phyloP scores from a whole-genome alignment of 805 yeast genomes.

The Brettanomyces nanus region DNA sequence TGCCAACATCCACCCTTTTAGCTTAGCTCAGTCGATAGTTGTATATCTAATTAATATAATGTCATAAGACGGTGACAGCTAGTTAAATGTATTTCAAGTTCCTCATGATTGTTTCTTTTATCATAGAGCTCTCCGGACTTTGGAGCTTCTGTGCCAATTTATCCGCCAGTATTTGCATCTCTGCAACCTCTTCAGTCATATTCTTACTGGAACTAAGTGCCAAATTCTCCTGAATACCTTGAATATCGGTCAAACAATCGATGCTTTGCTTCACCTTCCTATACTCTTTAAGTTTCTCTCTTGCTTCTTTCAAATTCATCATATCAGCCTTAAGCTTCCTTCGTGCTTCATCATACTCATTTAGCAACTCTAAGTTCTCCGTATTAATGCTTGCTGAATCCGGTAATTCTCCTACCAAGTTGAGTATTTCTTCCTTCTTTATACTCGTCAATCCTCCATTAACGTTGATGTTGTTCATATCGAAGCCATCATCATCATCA shows the following conservation, averaged over 20 bases:
- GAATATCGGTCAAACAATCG: background rate
- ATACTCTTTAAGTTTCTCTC: conserved; percentile 13
- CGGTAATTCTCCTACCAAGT: conserved; percentile 25
- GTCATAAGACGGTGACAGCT: too few relatives aligned
- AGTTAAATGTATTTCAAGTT: too few relatives aligned
- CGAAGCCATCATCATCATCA: conserved; percentile 3
- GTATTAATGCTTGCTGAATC: conserved; percentile 14
- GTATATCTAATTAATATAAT: too few relatives aligned
- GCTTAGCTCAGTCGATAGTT: background rate
- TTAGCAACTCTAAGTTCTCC: conserved; percentile 15
- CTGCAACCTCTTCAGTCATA: background rate
- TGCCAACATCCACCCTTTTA: background rate
- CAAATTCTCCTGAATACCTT: background rate
- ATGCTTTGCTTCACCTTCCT: background rate
- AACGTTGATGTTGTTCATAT: conserved; percentile 11
- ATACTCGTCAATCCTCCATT: conserved; percentile 16
- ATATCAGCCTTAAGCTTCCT: conserved; percentile 12
- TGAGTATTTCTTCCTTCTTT: conserved; percentile 17
- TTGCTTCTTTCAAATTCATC: conserved; percentile 8
- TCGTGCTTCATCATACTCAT: conserved; percentile 16
- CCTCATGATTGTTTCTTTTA: background rate
- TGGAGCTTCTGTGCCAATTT: background rate
- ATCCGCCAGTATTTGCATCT: background rate
- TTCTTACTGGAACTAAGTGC: background rate
- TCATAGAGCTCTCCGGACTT: background rate